Evolutionary conservation across 495 filamentous ascomycete species (phyloP).

Genomic region (Xylaria longipes): DNA sequence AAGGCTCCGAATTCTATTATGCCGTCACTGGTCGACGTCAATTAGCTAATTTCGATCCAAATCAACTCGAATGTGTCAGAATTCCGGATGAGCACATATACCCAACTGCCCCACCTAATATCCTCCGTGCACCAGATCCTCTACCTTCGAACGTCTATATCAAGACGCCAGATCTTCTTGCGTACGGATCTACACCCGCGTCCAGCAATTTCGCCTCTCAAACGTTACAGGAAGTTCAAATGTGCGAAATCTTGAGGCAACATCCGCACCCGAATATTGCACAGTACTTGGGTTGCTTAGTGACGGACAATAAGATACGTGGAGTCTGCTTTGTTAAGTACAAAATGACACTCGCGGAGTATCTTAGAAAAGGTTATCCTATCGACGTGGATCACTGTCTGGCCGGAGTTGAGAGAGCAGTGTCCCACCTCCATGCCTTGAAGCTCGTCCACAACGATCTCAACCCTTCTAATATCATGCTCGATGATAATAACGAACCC

Average conservation of each 20-base stretch:
- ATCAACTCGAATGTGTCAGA: not conserved
- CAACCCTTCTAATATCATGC: constrained; percentile 47
- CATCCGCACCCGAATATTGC: constrained; percentile 22
- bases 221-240: not conserved
- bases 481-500: constrained; percentile 36
- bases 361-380: not conserved
- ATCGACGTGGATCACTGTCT: constrained; percentile 30
- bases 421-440: constrained; percentile 41
- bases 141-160: constrained; percentile 12
- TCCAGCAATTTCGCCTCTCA: not conserved
- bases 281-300: constrained; percentile 15
- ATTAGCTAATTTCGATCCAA: not conserved
- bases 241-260: not conserved
- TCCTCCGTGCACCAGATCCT: not conserved
- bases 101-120: not conserved
- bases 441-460: constrained; percentile 51
- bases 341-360: not conserved
- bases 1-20: constrained; percentile 7
- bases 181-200: not conserved
- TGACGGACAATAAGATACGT: not conserved
- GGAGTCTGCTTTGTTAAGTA: constrained; percentile 13
- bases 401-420: constrained; percentile 38
- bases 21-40: not conserved
- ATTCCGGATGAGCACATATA: constrained; percentile 8
- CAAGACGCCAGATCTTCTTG: constrained; percentile 18